phyloP scores from a whole-genome alignment of 1,139 yeast genomes.

The Suhomyces bolitotheri region DNA sequence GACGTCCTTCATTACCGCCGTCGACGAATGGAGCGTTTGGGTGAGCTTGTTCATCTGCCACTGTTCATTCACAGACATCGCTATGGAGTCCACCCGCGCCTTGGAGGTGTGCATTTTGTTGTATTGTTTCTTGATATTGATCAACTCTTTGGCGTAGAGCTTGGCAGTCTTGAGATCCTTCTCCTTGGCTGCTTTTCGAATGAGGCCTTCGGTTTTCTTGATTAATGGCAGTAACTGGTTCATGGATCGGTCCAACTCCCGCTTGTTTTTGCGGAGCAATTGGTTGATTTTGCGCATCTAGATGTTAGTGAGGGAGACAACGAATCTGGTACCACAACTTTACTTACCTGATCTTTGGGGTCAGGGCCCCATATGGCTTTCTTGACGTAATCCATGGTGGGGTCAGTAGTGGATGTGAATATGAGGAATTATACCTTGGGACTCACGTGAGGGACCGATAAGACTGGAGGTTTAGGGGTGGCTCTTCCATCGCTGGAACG shows the following conservation, averaged over 20 bases:
- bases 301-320: slow-evolving; percentile 26
- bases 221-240: slow-evolving; percentile 67
- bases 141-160: slow-evolving; percentile 79
- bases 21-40: slow-evolving; percentile 75
- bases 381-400: slow-evolving; percentile 67
- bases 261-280: slow-evolving; percentile 77
- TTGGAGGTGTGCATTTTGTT: slow-evolving; percentile 73
- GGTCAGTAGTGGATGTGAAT: not conserved
- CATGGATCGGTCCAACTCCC: slow-evolving; percentile 76
- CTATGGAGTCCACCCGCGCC: slow-evolving; percentile 83
- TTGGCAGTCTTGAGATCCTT: slow-evolving; percentile 75
- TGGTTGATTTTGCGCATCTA: slow-evolving; percentile 79
- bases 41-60: slow-evolving; percentile 84
- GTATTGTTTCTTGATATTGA: slow-evolving; percentile 72
- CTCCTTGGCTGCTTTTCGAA: slow-evolving; percentile 74
- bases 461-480: not conserved
- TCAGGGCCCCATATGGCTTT: slow-evolving; percentile 94
- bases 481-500: not conserved
- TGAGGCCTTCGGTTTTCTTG: slow-evolving; percentile 72
- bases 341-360: slow-evolving; percentile 78
- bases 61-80: slow-evolving; percentile 89
- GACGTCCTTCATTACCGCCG: slow-evolving; percentile 87
- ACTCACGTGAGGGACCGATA: not conserved
- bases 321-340: too few relatives aligned
- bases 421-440: not conserved